phyloP scores from a whole-genome alignment of 2,329 filamentous ascomycete genomes.

The Aspergillus awamori region DNA sequence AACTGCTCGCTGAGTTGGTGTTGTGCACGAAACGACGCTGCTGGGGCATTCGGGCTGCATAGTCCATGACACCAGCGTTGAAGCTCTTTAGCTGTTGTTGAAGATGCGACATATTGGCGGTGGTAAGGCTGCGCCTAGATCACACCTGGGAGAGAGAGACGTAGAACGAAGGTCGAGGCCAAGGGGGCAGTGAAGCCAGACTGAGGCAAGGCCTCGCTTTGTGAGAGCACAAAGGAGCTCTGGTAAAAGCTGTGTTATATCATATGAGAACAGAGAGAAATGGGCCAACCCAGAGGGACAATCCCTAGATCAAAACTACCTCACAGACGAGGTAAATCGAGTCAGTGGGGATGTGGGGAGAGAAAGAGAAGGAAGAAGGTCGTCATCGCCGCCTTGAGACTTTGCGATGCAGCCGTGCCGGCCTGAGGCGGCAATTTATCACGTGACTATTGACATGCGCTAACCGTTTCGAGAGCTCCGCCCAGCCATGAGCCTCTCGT shows the following conservation, averaged over 20 bases:
- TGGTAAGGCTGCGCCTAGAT: background rate
- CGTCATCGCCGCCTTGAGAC: slow-evolving; percentile 4
- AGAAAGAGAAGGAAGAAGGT: background rate
- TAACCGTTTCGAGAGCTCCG: slow-evolving; percentile 23
- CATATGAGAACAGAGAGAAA: slow-evolving; percentile 12
- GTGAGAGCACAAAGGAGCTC: slow-evolving; percentile 18
- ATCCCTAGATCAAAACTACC: background rate
- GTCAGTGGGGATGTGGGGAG: background rate
- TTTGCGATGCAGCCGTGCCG: background rate
- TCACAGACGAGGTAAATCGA: background rate
- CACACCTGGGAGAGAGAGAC: background rate
- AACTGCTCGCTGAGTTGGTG: slow-evolving; percentile 61
- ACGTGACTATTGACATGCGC: slow-evolving; percentile 12
- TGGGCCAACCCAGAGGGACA: slow-evolving; percentile 1
- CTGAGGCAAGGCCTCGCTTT: slow-evolving; percentile 19
- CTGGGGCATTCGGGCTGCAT: slow-evolving; percentile 64
- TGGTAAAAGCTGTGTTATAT: slow-evolving; percentile 6
- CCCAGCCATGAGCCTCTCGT: slow-evolving; percentile 12
- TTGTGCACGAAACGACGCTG: slow-evolving; percentile 51
- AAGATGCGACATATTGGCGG: slow-evolving; percentile 62
- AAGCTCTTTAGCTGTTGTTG: slow-evolving; percentile 67
- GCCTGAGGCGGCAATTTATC: background rate
- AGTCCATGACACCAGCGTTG: slow-evolving; percentile 63
- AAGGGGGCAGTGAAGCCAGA: background rate
- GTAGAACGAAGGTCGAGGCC: background rate